Evolutionary conservation across 257 asterid genomes (phyloP), one percentile per base, ranked within the genome.

Genomic region (Nicotiana benthamiana): DNA sequence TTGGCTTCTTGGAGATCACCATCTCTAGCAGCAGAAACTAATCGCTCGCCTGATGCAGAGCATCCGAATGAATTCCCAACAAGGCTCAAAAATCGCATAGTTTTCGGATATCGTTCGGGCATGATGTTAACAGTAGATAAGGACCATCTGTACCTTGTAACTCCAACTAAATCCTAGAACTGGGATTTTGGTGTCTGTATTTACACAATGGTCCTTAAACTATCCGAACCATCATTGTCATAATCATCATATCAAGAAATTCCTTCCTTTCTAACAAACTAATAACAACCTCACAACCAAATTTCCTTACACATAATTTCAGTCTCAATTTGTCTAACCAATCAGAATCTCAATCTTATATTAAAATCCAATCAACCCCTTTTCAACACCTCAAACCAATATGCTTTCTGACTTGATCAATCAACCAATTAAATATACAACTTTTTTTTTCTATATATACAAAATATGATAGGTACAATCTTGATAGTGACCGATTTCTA

Each of bases 1-100:
- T 92, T 94, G 24, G 98, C 98, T 89, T 94, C 98, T 84, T 89
- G 97, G 75, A 94, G 83, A 90, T 94, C 98, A 24, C 98, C 98
- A 83, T 94, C 98, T 84, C 98, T 94, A 51, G 98, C 98, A 40
- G 98, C 98, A 11, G 97, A 91, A 79, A 94, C 98, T 4, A 94
- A 79, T 40, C 97, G 89, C 89, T 92, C 97, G 52, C 98, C 98
- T 2, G 98, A 91, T 18, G 98, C 98, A 78, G 98, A 94, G 75
- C 98, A 94, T 46, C 98, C 98, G 81, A 94, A 94, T 32, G 98
- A 94, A 85, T 94, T 94, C 34, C 97, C 95, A 87, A 94, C 89
- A 75, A 94, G 91, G 80, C 90, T 94, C 61, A 94, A 81, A 79
- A 94, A 91, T 60, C 93, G 82, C 97, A 93, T 92, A 59, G 74